Evolutionary conservation across 2,329 filamentous ascomycete species (phyloP).

Genomic region (Pseudogymnoascus sp.): DNA sequence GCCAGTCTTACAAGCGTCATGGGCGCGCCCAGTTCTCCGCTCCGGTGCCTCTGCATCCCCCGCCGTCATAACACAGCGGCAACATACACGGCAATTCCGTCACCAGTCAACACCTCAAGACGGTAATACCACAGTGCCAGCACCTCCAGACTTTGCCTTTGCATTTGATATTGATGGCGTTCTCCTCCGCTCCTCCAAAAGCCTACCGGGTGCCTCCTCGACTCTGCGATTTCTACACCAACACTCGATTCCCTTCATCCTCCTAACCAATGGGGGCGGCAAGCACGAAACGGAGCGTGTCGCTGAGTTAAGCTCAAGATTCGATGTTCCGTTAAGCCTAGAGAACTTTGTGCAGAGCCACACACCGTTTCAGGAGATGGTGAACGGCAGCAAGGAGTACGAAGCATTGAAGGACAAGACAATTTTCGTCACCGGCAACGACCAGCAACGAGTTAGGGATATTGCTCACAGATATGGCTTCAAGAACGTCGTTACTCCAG

Average conservation of each 20-base stretch:
- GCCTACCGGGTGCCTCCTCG: constrained; percentile 70
- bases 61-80: not conserved
- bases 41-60: not conserved
- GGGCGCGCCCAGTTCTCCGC: not conserved
- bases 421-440: constrained; percentile 67
- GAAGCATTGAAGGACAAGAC: constrained; percentile 53
- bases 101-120: not conserved
- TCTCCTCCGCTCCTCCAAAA: constrained; percentile 72
- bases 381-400: constrained; percentile 49
- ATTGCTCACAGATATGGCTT: constrained; percentile 56
- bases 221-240: constrained; percentile 66
- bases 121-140: not conserved
- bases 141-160: constrained; percentile 11
- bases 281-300: constrained; percentile 71
- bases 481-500: constrained; percentile 74
- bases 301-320: constrained; percentile 57
- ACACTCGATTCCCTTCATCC: constrained; percentile 79
- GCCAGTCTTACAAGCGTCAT: not conserved
- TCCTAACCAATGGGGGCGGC: constrained; percentile 93
- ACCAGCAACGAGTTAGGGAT: constrained; percentile 40
- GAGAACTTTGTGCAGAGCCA: constrained; percentile 82
- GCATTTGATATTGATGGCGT: constrained; percentile 69
- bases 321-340: constrained; percentile 57
- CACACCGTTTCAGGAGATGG: constrained; percentile 73
- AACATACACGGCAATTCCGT: not conserved